Evolutionary conservation across 805 yeast species (phyloP).

Genomic region (Barnettozyma pratensis): DNA sequence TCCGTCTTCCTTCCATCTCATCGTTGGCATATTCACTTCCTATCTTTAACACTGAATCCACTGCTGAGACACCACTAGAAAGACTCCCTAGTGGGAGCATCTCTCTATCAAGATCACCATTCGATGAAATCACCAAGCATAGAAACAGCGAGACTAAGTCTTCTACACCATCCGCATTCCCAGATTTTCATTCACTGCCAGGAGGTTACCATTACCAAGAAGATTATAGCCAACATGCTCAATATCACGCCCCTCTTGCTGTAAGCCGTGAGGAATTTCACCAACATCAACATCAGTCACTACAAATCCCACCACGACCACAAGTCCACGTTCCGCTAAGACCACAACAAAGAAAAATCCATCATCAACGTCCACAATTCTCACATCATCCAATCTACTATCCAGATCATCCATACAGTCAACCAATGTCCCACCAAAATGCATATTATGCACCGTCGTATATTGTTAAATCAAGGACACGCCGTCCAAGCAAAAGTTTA

Average conservation of each 20-base stretch:
- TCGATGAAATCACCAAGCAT: background rate
- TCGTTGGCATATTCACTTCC: slow-evolving; percentile 3
- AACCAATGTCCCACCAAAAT: background rate
- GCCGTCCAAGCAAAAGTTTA: background rate
- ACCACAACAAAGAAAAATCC: background rate
- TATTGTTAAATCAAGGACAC: background rate
- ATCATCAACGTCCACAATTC: background rate
- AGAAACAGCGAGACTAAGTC: too few relatives aligned
- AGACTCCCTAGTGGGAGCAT: too few relatives aligned
- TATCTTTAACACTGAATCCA: background rate
- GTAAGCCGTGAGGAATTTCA: background rate
- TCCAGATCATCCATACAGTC: background rate
- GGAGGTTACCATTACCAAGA: background rate
- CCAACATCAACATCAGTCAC: background rate
- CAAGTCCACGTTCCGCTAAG: background rate
- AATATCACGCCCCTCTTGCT: background rate
- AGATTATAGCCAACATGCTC: background rate
- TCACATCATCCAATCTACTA: background rate
- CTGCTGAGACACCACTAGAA: too few relatives aligned
- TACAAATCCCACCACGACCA: background rate
- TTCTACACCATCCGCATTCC: background rate
- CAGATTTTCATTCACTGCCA: background rate
- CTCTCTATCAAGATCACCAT: background rate
- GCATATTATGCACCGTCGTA: background rate
- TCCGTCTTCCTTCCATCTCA: slow-evolving; percentile 7